Evolutionary conservation across 805 yeast species (phyloP).

Genomic region (Scheffersomyces stipitis): DNA sequence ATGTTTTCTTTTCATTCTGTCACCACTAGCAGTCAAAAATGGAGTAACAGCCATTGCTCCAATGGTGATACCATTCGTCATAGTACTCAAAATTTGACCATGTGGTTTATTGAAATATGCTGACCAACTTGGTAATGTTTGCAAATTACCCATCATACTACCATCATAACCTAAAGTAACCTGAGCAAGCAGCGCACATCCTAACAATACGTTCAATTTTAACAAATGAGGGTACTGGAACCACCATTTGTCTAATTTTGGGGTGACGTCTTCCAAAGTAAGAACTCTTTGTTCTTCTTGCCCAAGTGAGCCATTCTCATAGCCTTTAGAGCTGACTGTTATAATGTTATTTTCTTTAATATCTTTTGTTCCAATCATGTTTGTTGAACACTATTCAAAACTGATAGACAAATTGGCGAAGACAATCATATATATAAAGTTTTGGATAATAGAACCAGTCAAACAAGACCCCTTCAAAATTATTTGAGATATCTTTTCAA

Average conservation of each 20-base stretch:
- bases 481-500: neutral
- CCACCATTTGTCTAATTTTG: conserved; percentile 10
- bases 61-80: conserved; percentile 3
- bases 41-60: conserved; percentile 11
- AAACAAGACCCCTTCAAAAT: neutral
- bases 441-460: neutral
- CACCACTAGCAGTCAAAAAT: conserved; percentile 6
- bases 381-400: neutral
- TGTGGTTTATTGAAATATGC: conserved; percentile 10
- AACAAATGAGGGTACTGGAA: conserved; percentile 10
- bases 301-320: neutral
- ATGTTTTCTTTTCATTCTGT: conserved; percentile 3
- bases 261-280: conserved; percentile 10
- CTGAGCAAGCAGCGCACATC: conserved; percentile 10
- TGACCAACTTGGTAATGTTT: conserved; percentile 17
- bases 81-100: conserved; percentile 1
- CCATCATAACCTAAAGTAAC: conserved; percentile 17
- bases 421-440: neutral
- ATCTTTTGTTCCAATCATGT: neutral
- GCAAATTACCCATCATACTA: conserved; percentile 21
- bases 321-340: neutral
- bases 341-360: neutral
- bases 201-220: conserved; percentile 11
- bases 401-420: neutral
- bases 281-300: neutral